Evolutionary conservation across 768 basidiomycete genomes (phyloP).

Genomic region (Daedaleopsis nitida): DNA sequence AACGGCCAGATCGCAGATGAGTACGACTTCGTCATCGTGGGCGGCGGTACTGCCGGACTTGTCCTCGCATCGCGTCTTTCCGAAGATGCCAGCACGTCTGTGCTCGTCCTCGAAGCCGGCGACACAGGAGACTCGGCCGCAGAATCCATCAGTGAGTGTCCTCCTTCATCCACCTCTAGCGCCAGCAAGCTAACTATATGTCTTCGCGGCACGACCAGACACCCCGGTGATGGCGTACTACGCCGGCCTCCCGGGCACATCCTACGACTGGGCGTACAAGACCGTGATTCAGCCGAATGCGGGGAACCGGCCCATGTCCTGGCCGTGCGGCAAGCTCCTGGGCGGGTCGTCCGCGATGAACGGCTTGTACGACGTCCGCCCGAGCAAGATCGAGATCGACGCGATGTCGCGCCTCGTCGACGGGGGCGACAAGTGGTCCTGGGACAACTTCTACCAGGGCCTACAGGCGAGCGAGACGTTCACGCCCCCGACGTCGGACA

Average conservation of each 20-base stretch:
- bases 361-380: constrained; percentile 65
- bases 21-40: constrained; percentile 59
- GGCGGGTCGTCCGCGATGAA: constrained; percentile 74
- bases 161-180: background rate
- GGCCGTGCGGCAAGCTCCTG: constrained; percentile 69
- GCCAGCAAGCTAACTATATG: background rate
- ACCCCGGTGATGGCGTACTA: constrained; percentile 55
- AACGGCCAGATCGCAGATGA: constrained; percentile 39
- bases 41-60: constrained; percentile 50
- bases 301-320: constrained; percentile 44
- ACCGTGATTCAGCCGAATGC: constrained; percentile 50
- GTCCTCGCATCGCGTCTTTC: constrained; percentile 48
- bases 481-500: constrained; percentile 46
- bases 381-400: constrained; percentile 49
- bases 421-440: constrained; percentile 43
- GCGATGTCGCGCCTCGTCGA: constrained; percentile 47
- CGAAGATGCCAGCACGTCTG: constrained; percentile 45
- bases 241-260: constrained; percentile 45
- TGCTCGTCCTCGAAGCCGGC: constrained; percentile 49
- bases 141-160: constrained; percentile 13
- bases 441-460: constrained; percentile 45
- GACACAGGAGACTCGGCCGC: constrained; percentile 43
- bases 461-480: constrained; percentile 60
- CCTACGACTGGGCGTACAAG: constrained; percentile 59
- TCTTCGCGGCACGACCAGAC: constrained; percentile 34